These are phyloP conservation scores for Modicella reniformis DNA, from an alignment of 371 early-diverging fungal genomes.

Conservation along the genomic window DNA sequence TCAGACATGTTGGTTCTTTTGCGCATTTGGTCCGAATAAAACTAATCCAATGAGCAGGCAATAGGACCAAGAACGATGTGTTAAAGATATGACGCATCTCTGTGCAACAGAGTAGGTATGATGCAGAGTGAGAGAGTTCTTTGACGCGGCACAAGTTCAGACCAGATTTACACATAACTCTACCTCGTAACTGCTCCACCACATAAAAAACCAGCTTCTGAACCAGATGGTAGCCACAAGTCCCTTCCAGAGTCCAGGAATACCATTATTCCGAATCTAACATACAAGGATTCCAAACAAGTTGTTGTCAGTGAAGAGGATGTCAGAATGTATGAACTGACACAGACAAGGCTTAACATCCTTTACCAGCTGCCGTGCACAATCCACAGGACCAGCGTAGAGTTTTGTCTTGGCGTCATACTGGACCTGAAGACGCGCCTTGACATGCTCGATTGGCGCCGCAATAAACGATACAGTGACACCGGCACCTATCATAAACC, in stretches of 20 bases:
- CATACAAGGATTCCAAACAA: not conserved
- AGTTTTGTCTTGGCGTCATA: slow-evolving; percentile 77
- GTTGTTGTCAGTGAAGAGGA: too few species aligned
- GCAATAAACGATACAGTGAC: slow-evolving; percentile 90
- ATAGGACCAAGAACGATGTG: too few species aligned
- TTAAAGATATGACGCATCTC: too few species aligned
- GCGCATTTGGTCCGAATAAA: slow-evolving; percentile 62
- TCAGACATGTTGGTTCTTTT: slow-evolving; percentile 62
- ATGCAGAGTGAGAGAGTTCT: too few species aligned
- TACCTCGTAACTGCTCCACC: slow-evolving; percentile 89
- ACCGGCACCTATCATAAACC: slow-evolving; percentile 89
- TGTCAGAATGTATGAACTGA: not conserved
- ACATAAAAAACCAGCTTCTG: slow-evolving; percentile 87
- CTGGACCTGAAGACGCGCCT: slow-evolving; percentile 89
- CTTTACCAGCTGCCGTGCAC: slow-evolving; percentile 76
- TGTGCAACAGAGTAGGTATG: too few species aligned
- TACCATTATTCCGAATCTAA: slow-evolving; percentile 77
- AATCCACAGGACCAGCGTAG: slow-evolving; percentile 89
- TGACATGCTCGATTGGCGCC: slow-evolving; percentile 88
- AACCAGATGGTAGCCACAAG: slow-evolving; percentile 84
- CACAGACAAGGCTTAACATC: not conserved
- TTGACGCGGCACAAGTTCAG: too few species aligned
- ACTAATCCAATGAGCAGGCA: slow-evolving; percentile 23
- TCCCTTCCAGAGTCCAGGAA: slow-evolving; percentile 85
- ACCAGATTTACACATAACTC: too few species aligned